phyloP scores from a whole-genome alignment of 139 green algal genomes.

The Volvox reticuliferus region DNA sequence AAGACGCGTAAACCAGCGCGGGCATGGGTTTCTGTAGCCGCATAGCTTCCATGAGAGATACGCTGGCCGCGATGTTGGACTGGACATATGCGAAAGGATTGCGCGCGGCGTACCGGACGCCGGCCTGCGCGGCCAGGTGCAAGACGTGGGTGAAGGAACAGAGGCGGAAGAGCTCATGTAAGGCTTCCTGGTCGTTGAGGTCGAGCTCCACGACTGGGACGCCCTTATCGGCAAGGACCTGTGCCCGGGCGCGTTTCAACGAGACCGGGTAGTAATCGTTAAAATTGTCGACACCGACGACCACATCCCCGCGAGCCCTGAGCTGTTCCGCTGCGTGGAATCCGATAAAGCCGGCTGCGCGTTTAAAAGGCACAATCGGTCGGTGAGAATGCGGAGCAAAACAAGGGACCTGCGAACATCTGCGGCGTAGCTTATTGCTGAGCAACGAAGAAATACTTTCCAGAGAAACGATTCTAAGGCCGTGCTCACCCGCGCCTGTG shows the following conservation, averaged over 20 bases:
- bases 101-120: constrained; percentile 81
- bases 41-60: constrained; percentile 79
- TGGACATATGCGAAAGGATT: constrained; percentile 83
- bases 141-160: constrained; percentile 84
- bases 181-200: constrained; percentile 70
- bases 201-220: constrained; percentile 77
- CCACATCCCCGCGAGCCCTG: constrained; percentile 60
- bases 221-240: constrained; percentile 50
- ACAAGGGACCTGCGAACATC: background rate
- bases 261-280: constrained; percentile 85
- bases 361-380: background rate
- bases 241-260: constrained; percentile 75
- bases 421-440: too few species aligned
- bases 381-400: background rate
- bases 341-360: constrained; percentile 83
- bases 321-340: constrained; percentile 70
- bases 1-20: constrained; percentile 81
- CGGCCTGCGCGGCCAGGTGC: constrained; percentile 87
- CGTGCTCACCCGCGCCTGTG: constrained; percentile 21
- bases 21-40: constrained; percentile 64
- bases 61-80: constrained; percentile 79
- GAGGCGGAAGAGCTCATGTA: constrained; percentile 71
- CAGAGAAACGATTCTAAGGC: too few species aligned
- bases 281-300: constrained; percentile 91
- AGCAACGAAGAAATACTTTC: too few species aligned